Evolutionary conservation across 2,329 filamentous ascomycete species (phyloP).

Genomic region (Reticulascus tulasneorum): DNA sequence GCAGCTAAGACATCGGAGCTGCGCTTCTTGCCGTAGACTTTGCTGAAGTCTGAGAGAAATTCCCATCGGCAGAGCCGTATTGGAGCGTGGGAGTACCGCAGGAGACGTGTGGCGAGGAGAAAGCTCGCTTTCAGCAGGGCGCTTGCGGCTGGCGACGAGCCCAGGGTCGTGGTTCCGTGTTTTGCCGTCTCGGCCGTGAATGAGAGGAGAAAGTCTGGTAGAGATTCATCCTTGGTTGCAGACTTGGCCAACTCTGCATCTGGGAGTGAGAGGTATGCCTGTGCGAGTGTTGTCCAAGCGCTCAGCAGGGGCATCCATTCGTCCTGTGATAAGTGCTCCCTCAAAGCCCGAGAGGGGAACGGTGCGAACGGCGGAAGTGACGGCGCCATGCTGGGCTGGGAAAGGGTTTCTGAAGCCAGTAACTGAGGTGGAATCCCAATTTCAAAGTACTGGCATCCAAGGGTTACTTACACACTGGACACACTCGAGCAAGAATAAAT

Average conservation of each 20-base stretch:
- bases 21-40: constrained; percentile 61
- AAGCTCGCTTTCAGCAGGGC: constrained; percentile 62
- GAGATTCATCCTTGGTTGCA: constrained; percentile 52
- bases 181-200: constrained; percentile 56
- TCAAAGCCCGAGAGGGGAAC: constrained; percentile 68
- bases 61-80: constrained; percentile 55
- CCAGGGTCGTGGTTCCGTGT: constrained; percentile 28
- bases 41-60: constrained; percentile 66
- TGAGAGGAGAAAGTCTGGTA: constrained; percentile 61
- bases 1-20: constrained; percentile 44
- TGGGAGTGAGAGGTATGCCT: constrained; percentile 59
- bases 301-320: constrained; percentile 78
- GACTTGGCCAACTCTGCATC: constrained; percentile 50
- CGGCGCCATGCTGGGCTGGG: constrained; percentile 28
- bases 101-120: constrained; percentile 56
- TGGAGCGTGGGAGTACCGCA: constrained; percentile 36
- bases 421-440: no score
- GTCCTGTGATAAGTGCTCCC: constrained; percentile 57
- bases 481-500: no score
- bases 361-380: constrained; percentile 69
- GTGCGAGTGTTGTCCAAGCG: constrained; percentile 68
- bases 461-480: no score
- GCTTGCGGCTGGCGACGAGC: constrained; percentile 28
- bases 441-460: no score
- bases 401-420: no score